Evolutionary conservation across 345 rosid genomes (phyloP).

Genomic region (Linum lewisii): DNA sequence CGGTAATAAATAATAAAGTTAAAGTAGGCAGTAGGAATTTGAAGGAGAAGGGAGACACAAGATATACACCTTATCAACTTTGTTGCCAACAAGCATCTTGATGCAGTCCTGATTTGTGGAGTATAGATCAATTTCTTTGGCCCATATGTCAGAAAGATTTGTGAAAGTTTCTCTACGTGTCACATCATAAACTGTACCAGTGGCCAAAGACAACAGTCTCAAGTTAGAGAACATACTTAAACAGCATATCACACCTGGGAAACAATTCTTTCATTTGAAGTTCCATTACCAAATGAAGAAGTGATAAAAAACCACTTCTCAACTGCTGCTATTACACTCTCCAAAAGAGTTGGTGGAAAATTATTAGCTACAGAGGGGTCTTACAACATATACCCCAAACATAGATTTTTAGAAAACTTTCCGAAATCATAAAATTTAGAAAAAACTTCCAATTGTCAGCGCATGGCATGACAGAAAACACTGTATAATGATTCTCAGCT

Average conservation of each 20-base stretch:
- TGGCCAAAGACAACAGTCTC: neutral
- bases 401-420: too few species aligned
- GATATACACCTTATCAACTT: constrained; percentile 68
- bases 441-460: too few species aligned
- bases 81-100: constrained; percentile 97
- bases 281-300: too few species aligned
- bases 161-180: constrained; percentile 90
- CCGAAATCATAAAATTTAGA: too few species aligned
- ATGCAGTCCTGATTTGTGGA: constrained; percentile 87
- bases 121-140: constrained; percentile 86
- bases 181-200: constrained; percentile 67
- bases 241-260: neutral
- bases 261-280: neutral
- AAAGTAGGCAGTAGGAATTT: too few species aligned
- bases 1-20: neutral
- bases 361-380: too few species aligned
- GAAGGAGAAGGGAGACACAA: neutral
- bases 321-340: too few species aligned
- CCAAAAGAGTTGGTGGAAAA: too few species aligned
- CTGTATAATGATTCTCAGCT: too few species aligned
- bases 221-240: neutral
- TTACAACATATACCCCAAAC: too few species aligned
- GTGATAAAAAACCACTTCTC: too few species aligned
- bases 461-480: too few species aligned
- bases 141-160: constrained; percentile 84